phyloP scores from a whole-genome alignment of 371 early-diverging fungal genomes.

The Phascolomyces articulosus region DNA sequence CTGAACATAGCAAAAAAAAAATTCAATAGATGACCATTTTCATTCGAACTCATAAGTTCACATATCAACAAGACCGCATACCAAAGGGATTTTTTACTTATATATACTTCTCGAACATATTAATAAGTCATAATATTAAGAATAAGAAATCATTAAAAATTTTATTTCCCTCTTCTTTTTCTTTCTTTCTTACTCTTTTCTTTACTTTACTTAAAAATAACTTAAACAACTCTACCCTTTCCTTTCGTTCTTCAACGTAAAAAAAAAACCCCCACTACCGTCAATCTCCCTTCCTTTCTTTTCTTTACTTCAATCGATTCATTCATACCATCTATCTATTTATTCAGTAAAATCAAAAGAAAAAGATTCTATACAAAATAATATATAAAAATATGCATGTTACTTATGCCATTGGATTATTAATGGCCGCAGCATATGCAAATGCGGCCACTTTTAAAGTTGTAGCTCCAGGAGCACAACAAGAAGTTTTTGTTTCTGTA shows the following conservation, averaged over 20 bases:
- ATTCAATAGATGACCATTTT: slow-evolving; percentile 4
- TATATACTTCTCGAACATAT: neutral
- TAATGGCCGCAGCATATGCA: neutral
- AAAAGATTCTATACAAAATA: neutral
- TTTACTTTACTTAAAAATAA: neutral
- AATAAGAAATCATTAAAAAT: neutral
- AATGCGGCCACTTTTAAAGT: slow-evolving; percentile 41
- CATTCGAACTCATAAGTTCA: neutral
- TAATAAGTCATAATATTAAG: no score
- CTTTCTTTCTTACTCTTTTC: neutral
- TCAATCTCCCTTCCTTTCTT: neutral
- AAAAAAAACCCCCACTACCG: neutral
- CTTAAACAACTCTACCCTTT: no score
- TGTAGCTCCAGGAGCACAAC: slow-evolving; percentile 51
- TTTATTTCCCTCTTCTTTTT: neutral
- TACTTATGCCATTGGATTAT: slow-evolving; percentile 7
- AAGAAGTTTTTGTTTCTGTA: slow-evolving; percentile 48
- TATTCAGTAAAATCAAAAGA: no score
- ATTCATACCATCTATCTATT: neutral
- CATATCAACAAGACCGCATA: neutral
- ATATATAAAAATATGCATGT: neutral
- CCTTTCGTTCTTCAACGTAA: no score
- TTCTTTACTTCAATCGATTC: no score
- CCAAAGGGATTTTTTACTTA: neutral
- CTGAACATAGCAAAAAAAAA: neutral